A percentile compares a stretch with the other conserved stretches of the same genome.
Conservation (phyloP, 2,329 filamentous ascomycete genomes). For the Coleophoma crateriformis region DNA sequence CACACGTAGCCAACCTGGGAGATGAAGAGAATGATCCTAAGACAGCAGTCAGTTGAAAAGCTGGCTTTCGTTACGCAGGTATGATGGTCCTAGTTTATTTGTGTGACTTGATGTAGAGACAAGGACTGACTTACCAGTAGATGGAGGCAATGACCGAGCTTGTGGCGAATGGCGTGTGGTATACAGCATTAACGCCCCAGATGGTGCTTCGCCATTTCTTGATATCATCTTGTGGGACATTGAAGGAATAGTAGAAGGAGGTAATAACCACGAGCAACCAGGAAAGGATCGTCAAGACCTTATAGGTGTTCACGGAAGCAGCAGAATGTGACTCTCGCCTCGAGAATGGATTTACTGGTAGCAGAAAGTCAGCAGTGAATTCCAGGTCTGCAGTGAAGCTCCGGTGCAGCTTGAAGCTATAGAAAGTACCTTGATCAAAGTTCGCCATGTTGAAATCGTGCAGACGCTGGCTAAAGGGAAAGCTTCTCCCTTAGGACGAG, state of each 20-base stretch:
- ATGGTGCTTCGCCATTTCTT: constrained; percentile 54
- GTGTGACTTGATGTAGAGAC: neutral
- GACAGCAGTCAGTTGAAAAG: neutral
- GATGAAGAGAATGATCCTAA: constrained; percentile 66
- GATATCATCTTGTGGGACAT: constrained; percentile 54
- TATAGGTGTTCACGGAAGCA: constrained; percentile 64
- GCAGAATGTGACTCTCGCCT: constrained; percentile 61
- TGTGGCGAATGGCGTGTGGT: constrained; percentile 69
- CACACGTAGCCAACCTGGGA: constrained; percentile 71
- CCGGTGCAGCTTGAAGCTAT: neutral
- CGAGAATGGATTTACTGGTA: constrained; percentile 68
- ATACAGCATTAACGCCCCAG: constrained; percentile 66
- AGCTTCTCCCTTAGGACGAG: too few relatives aligned
- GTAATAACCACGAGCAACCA: constrained; percentile 71
- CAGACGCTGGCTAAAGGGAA: too few relatives aligned
- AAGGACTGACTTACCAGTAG: constrained; percentile 60
- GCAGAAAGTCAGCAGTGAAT: neutral
- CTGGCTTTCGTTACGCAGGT: neutral
- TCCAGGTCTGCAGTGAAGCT: constrained; percentile 1
- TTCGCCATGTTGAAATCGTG: constrained; percentile 2
- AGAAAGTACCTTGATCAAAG: constrained; percentile 2
- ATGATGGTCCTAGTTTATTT: too few relatives aligned
- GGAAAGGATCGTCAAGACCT: constrained; percentile 65
- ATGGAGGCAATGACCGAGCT: constrained; percentile 60
- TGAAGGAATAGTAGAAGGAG: constrained; percentile 68